Base-by-base conservation (phyloP, 176 grass and related monocot species). In the Puccinellia tenuiflora region DNA sequence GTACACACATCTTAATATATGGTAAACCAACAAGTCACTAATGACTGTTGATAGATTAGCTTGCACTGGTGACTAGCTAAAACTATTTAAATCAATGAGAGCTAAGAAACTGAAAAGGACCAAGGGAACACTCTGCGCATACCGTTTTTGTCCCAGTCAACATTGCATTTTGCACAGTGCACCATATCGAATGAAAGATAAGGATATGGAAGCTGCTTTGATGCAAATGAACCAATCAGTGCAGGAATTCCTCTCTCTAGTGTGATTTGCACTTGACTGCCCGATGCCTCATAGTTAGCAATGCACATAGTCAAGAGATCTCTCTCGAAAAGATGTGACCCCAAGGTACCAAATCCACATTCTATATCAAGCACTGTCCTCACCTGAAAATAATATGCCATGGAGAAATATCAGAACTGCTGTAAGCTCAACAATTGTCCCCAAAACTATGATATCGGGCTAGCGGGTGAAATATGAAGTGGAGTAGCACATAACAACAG, bases 191-290 rank as follows among this genome's bases (percentile, higher is more conserved):
- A 99, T 68, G 96, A 99, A 81, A 99, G 91, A 76, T 90, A 94
- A 2, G 96, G 91, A 75, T 92, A 99, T 30, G 96, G 96, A 57
- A 99, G 90, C 60, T 99, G 96, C 45, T 85, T 93, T 25, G 77
- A 88, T 55, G 84, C 83, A 90, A 99, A 99, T 39, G 96, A 99
- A 80, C 91, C 91, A 17, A 96, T 94, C 87, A 99, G 88, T 76
- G 96, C 91, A 83, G 96, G 93, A 82, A 99, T 93, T 82, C 96
- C 96, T 96, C 96, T 96, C 89, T 99, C 96, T 54, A 99, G 79
- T 53, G 96, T 99, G 62, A 99, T 82, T 92, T 99, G 93, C 64
- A 99, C 96, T 90, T 99, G 96, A 79, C 96, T 99, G 73, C 96
- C 96, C 0, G 96, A 92, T 51, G 91, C 51, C 79, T 99, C 96